These are phyloP conservation scores for Quercus ilex DNA, from an alignment of 306 rosid species.

Conservation along the genomic window DNA sequence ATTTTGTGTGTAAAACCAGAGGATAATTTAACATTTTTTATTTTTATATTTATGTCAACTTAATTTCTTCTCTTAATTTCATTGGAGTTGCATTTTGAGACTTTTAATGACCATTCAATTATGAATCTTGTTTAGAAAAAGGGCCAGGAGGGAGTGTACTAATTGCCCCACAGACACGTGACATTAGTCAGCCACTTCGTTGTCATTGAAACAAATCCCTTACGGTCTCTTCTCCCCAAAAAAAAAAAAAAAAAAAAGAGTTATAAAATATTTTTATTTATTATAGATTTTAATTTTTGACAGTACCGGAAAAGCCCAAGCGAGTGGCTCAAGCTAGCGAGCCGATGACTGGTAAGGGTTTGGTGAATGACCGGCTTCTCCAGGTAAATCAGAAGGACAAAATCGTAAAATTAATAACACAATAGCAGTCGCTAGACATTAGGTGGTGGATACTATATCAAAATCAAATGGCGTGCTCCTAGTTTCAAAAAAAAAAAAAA, in stretches of 20 bases:
- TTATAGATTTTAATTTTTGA: too few relatives aligned
- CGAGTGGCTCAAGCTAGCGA: conserved; percentile 11
- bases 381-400: conserved; percentile 23
- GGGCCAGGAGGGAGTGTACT: background rate
- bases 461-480: too few relatives aligned
- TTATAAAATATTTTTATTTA: background rate
- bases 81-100: too few relatives aligned
- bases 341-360: conserved; percentile 35
- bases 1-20: too few relatives aligned
- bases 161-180: background rate
- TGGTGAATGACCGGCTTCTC: conserved; percentile 44
- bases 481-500: too few relatives aligned
- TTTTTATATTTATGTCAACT: too few relatives aligned
- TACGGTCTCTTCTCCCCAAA: background rate
- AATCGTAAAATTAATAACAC: background rate
- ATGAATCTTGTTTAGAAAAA: background rate
- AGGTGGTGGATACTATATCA: background rate
- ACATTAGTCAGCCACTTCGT: background rate
- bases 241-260: background rate
- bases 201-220: background rate
- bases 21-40: too few relatives aligned
- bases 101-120: background rate
- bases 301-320: background rate
- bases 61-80: too few relatives aligned
- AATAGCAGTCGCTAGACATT: background rate